Base-by-base conservation (phyloP, 306 rosid genomes). In the Macrotyloma uniflorum region DNA sequence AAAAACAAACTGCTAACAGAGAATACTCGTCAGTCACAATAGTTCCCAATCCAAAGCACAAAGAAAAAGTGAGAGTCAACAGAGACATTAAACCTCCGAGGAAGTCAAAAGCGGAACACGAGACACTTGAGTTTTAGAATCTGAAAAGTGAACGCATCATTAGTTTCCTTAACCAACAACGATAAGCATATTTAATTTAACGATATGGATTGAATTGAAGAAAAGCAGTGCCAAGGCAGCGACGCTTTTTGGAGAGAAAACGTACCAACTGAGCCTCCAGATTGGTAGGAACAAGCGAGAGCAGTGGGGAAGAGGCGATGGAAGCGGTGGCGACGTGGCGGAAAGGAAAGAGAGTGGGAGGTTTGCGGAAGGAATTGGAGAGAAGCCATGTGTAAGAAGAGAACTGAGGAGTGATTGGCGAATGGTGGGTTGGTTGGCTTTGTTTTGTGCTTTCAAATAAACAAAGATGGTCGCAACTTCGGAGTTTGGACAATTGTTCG, bases 41-140 rank as follows among this genome's bases (percentile, higher is more conserved):
- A 32, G 7, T 4, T 18, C 16, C 50, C 61, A 74, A 63, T 33
- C 23, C 40, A 38, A 46, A 5, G 18, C 62, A 11, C 24, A 61
- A 32, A 4, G 47, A 70, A 53, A 72, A 67, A 40, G 77, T 15
- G 20, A 8, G 51, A 69, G 53, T 49, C 5, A 61, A 18, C 12
- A 55, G 33, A 63, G 79, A 26, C 22, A 45, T 36, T 5, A 32
- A 24, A 93, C 98, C 94, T 93, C 85, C 0, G 80, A 85, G 83
- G 76, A 74, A 70, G 86, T 84, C 72, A 93, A 83, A 32, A 87
- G 66, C 6, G 94, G 94, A 79, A 83, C 85, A 85, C 80, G 81
- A 15, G 79, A 86, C 3, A 76, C 67, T 70, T 71, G 77, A 75
- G 67, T 65, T 14, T 64, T 50, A 18, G 83, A 83, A 84, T 79